A percentile compares a stretch with the other conserved stretches of the same genome.
These are phyloP conservation scores for Grigorovia jiainica DNA, from an alignment of 805 yeast genomes.

Conservation along the genomic window DNA sequence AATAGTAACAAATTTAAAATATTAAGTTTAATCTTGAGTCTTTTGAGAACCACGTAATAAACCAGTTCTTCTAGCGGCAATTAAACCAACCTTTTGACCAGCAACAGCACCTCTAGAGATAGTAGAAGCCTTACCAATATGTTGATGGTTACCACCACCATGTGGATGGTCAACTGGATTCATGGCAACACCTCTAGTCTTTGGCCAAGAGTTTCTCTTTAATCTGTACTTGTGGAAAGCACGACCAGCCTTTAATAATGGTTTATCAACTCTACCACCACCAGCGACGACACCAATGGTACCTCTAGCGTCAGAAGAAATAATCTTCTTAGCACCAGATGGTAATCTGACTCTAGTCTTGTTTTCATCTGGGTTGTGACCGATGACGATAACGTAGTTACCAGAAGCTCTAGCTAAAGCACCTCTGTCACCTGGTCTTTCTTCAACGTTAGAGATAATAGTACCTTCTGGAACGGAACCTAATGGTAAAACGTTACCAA, in stretches of 20 bases:
- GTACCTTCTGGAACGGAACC: conserved; percentile 99
- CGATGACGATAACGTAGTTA: conserved; percentile 97
- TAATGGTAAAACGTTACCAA: conserved; percentile 95
- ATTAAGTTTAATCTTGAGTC: conserved; percentile 56
- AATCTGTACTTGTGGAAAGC: conserved; percentile 99
- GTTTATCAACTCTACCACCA: conserved; percentile 99
- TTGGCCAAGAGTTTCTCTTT: conserved; percentile 99
- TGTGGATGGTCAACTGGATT: conserved; percentile 99
- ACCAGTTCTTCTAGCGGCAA: conserved; percentile 99
- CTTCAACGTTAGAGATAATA: conserved; percentile 96
- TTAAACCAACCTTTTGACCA: conserved; percentile 99
- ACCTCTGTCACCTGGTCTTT: conserved; percentile 99
- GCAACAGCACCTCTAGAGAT: conserved; percentile 98
- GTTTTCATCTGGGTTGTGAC: conserved; percentile 98
- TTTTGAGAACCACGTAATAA: conserved; percentile 99
- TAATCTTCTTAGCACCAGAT: conserved; percentile 96
- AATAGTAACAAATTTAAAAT: conserved; percentile 6
- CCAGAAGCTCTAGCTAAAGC: conserved; percentile 99
- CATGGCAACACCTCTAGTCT: conserved; percentile 99
- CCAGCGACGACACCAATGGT: conserved; percentile 99
- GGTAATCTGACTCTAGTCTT: conserved; percentile 99
- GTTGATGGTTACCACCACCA: conserved; percentile 99
- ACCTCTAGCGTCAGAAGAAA: conserved; percentile 96
- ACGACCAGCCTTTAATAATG: conserved; percentile 99
- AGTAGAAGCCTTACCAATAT: conserved; percentile 99